phyloP scores from a whole-genome alignment of 2,329 filamentous ascomycete genomes.

The Fusarium buxicola region DNA sequence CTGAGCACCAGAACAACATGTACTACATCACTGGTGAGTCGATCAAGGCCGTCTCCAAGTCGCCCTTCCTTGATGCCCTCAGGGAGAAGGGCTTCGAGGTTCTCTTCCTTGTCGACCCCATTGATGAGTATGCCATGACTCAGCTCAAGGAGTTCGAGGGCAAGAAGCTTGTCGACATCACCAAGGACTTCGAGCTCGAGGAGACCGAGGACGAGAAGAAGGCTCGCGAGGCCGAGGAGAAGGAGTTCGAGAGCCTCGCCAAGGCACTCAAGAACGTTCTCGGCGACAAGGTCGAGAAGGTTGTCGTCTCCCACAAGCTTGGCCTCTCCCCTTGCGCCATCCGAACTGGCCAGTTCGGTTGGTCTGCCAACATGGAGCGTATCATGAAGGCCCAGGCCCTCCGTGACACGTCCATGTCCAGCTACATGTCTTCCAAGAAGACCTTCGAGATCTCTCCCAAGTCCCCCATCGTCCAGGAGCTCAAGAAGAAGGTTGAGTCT shows the following conservation, averaged over 20 bases:
- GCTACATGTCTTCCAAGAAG: slow-evolving; percentile 99
- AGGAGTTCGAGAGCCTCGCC: slow-evolving; percentile 94
- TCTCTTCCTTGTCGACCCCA: slow-evolving; percentile 98
- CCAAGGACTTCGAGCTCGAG: slow-evolving; percentile 99
- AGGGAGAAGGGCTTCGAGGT: slow-evolving; percentile 99
- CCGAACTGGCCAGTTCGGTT: slow-evolving; percentile 99
- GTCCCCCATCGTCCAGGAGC: slow-evolving; percentile 97
- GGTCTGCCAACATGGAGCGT: slow-evolving; percentile 99
- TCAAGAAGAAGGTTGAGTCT: slow-evolving; percentile 98
- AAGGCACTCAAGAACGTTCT: slow-evolving; percentile 99
- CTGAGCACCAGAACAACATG: slow-evolving; percentile 99
- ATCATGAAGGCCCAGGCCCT: slow-evolving; percentile 99
- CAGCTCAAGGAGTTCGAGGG: slow-evolving; percentile 99
- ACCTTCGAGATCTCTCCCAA: slow-evolving; percentile 99
- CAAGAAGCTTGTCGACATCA: slow-evolving; percentile 99
- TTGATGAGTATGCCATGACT: slow-evolving; percentile 99
- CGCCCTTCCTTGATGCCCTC: slow-evolving; percentile 97
- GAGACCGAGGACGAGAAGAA: slow-evolving; percentile 99
- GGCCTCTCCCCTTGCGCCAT: slow-evolving; percentile 95
- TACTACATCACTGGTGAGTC: slow-evolving; percentile 99
- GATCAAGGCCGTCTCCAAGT: slow-evolving; percentile 97
- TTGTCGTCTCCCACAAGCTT: slow-evolving; percentile 98
- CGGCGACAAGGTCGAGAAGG: slow-evolving; percentile 99
- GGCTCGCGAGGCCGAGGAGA: slow-evolving; percentile 93
- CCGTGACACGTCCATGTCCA: slow-evolving; percentile 99